Evolutionary conservation across 2,329 filamentous ascomycete genomes (phyloP).

Genomic region (Aspergillus ustus): DNA sequence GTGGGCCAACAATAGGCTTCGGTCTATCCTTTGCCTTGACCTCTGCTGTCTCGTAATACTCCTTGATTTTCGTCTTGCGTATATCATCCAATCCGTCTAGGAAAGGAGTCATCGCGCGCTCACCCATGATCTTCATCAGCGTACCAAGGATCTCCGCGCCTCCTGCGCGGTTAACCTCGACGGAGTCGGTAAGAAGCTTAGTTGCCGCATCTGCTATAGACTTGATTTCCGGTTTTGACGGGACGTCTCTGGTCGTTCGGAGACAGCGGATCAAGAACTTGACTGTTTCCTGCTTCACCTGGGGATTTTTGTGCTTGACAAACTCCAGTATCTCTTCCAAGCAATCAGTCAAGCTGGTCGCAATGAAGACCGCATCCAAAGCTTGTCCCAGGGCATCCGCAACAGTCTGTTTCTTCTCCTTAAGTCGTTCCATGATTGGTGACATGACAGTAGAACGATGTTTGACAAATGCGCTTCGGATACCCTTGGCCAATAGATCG

Average conservation of each 20-base stretch:
- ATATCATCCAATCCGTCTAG: slow-evolving; percentile 94
- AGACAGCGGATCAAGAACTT: slow-evolving; percentile 91
- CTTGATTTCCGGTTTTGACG: slow-evolving; percentile 80
- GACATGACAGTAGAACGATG: slow-evolving; percentile 81
- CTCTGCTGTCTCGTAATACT: slow-evolving; percentile 80
- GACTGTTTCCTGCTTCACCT: slow-evolving; percentile 94
- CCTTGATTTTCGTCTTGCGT: slow-evolving; percentile 92
- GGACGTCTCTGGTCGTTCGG: slow-evolving; percentile 80
- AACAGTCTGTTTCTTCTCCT: slow-evolving; percentile 93
- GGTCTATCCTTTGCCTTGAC: slow-evolving; percentile 92
- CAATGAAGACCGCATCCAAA: slow-evolving; percentile 71
- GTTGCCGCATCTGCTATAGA: slow-evolving; percentile 86
- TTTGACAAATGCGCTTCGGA: slow-evolving; percentile 77
- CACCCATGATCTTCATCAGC: slow-evolving; percentile 97
- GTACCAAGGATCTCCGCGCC: slow-evolving; percentile 92
- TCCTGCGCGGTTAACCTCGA: slow-evolving; percentile 80
- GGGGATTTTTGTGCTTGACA: slow-evolving; percentile 92
- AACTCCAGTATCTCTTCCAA: slow-evolving; percentile 89
- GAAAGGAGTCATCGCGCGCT: slow-evolving; percentile 91
- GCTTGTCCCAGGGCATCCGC: slow-evolving; percentile 86
- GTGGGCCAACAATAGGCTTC: slow-evolving; percentile 69
- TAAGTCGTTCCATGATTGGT: slow-evolving; percentile 91
- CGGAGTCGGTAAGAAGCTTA: slow-evolving; percentile 88
- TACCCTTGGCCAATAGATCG: slow-evolving; percentile 82
- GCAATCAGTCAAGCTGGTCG: slow-evolving; percentile 78